Percentiles rank a stretch among this genome's conserved stretches.
phyloP scores from a whole-genome alignment of 2,329 filamentous ascomycete species.

The Rasamsonia emersonii region DNA sequence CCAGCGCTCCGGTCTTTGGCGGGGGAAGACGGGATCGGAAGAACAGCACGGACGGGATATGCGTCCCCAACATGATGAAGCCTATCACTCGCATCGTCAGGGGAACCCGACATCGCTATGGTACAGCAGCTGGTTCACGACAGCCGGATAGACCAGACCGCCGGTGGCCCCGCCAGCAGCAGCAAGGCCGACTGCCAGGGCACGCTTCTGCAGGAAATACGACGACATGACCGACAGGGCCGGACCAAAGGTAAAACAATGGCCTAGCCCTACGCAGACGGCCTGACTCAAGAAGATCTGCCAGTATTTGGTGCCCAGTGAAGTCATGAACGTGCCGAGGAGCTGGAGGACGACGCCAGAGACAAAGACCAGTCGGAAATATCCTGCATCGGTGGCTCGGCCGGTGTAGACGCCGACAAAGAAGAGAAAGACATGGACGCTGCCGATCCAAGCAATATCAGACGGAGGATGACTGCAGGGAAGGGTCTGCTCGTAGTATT shows the following conservation, averaged over 20 bases:
- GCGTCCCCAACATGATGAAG: conserved; percentile 7
- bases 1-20: conserved; percentile 4
- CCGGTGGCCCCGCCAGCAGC: conserved; percentile 31
- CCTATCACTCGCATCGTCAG: conserved; percentile 8
- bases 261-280: conserved; percentile 32
- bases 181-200: conserved; percentile 30
- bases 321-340: conserved; percentile 39
- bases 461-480: conserved; percentile 19
- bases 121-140: conserved; percentile 29
- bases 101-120: conserved; percentile 5
- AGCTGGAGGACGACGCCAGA: conserved; percentile 26
- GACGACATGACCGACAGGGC: conserved; percentile 29
- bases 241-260: conserved; percentile 37
- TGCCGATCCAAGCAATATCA: conserved; percentile 39
- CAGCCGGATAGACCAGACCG: conserved; percentile 39
- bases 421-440: conserved; percentile 38
- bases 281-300: conserved; percentile 42
- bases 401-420: conserved; percentile 35
- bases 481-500: conserved; percentile 32
- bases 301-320: conserved; percentile 36
- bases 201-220: conserved; percentile 34
- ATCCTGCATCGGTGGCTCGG: conserved; percentile 35
- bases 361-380: conserved; percentile 23
- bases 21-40: conserved; percentile 7
- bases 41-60: conserved; percentile 5